A percentile compares a stretch with the other conserved stretches of the same genome.
phyloP scores from a whole-genome alignment of 331 rosid genomes.

The Telfairia occidentalis region DNA sequence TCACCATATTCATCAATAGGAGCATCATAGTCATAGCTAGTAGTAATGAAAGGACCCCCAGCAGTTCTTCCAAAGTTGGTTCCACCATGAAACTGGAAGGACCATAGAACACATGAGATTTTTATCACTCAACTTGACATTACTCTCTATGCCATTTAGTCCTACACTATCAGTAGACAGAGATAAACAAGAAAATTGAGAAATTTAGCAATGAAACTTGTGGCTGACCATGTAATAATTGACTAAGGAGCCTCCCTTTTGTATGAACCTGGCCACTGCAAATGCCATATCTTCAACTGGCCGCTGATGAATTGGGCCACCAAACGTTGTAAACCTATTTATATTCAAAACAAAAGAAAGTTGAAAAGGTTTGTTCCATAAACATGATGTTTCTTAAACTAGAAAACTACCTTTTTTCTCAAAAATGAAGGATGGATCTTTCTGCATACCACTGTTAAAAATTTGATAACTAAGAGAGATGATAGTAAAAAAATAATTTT shows the following conservation, averaged over 20 bases:
- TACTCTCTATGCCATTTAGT: not conserved
- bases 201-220: not conserved
- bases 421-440: no score
- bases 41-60: slow-evolving; percentile 44
- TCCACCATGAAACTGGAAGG: slow-evolving; percentile 41
- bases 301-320: slow-evolving; percentile 29
- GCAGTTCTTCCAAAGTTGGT: slow-evolving; percentile 46
- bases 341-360: not conserved
- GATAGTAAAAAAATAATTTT: no score
- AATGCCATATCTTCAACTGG: slow-evolving; percentile 37
- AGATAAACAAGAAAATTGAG: not conserved
- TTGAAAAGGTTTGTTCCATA: not conserved
- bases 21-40: slow-evolving; percentile 51
- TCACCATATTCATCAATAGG: slow-evolving; percentile 49
- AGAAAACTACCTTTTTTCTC: no score
- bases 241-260: slow-evolving; percentile 38
- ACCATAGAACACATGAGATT: not conserved
- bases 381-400: not conserved
- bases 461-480: no score
- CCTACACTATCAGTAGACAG: not conserved
- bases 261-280: slow-evolving; percentile 34
- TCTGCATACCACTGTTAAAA: no score
- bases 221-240: slow-evolving; percentile 40
- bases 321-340: slow-evolving; percentile 33
- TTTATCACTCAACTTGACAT: not conserved